Evolutionary conservation across 805 yeast genomes (phyloP), one percentile per base, ranked within the genome.

Genomic region (Wickerhamiella australiensis): DNA sequence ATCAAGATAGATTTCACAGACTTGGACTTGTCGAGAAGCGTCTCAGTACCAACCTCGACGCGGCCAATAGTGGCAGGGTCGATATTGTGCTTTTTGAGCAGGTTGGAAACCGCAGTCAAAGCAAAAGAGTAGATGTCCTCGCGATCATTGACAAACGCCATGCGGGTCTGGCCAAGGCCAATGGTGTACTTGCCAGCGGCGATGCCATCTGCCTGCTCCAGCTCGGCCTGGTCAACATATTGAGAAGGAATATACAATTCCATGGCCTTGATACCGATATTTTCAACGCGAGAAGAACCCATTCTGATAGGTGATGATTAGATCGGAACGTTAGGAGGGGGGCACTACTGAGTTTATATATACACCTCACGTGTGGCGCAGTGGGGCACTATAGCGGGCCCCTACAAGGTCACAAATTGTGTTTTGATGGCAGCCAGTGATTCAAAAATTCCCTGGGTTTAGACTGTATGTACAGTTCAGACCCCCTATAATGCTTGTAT

Each of bases 41-140:
- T 90, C 74, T 92, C 98, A 52, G 98, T 92, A 62, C 98, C 98
- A 55, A 92, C 97, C 70, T 92, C 98, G 61, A 92, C 75, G 67
- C 98, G 80, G 60, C 98, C 98, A 63, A 92, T 78, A 50, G 76
- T 70, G 64, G 74, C 71, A 47, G 85, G 78, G 67, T 90, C 96
- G 60, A 92, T 76, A 66, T 80, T 73, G 76, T 86, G 80, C 73
- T 87, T 81, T 61, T 78, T 74, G 61, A 92, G 70, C 63, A 92
- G 76, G 52, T 78, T 78, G 54, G 82, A 77, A 54, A 84, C 74
- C 18, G 76, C 96, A n/a, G 97, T 92, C 63, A 92, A 73, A n/a
- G 85, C 71, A 75, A 92, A 74, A 33, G 98, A 92, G 73, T 88
- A 88, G 61, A 87, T 87, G 64, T 92, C 98, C 70, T 92, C 97